Evolutionary conservation across 2,329 filamentous ascomycete genomes (phyloP).

Genomic region (Fusarium chaquense): DNA sequence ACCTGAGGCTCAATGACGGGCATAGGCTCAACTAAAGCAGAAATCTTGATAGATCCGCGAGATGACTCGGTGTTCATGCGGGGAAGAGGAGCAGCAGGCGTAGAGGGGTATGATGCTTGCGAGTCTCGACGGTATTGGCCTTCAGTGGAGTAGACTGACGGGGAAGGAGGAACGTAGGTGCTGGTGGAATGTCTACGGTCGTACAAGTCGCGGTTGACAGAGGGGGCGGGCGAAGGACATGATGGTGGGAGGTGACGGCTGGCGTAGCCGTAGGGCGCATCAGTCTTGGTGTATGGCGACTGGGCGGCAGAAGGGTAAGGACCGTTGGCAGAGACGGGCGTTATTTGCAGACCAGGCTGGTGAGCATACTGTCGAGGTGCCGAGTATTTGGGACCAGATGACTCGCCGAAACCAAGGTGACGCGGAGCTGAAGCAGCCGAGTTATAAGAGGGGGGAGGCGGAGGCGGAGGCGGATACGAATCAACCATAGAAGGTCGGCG

Average conservation of each 20-base stretch:
- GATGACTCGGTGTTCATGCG: constrained; percentile 43
- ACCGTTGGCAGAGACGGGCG: constrained; percentile 52
- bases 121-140: constrained; percentile 50
- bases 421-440: constrained; percentile 47
- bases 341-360: constrained; percentile 51
- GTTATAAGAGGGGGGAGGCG: constrained; percentile 53
- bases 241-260: constrained; percentile 48
- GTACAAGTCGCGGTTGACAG: constrained; percentile 52
- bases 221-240: constrained; percentile 49
- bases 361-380: constrained; percentile 55
- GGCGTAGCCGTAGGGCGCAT: constrained; percentile 56
- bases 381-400: constrained; percentile 51
- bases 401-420: constrained; percentile 54
- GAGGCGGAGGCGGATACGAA: constrained; percentile 55
- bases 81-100: constrained; percentile 48
- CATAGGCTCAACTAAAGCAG: constrained; percentile 51
- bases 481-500: constrained; percentile 64
- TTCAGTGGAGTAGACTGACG: constrained; percentile 50
- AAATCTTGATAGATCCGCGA: constrained; percentile 55
- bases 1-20: constrained; percentile 54
- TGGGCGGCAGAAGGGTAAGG: constrained; percentile 54
- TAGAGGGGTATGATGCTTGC: constrained; percentile 46
- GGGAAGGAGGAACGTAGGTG: constrained; percentile 55
- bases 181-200: constrained; percentile 54
- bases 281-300: constrained; percentile 55